Base-by-base conservation (phyloP, 495 filamentous ascomycete species). In the Penicillium arizonense region DNA sequence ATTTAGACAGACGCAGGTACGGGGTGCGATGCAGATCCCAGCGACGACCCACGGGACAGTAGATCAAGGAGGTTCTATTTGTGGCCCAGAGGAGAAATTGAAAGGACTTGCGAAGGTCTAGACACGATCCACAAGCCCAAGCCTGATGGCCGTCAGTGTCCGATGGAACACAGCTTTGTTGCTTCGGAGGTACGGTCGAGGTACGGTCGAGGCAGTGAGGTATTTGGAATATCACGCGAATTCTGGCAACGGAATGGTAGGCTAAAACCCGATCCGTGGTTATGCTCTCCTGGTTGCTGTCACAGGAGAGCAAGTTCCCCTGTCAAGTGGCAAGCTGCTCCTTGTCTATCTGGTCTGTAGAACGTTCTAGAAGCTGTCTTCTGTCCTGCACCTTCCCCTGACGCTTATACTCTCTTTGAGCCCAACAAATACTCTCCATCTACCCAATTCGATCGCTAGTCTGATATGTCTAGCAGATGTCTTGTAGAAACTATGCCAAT, bases 401-500 rank as follows among this genome's bases (percentile, higher is more conserved):
- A 23, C 13, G 13, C 14, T 14, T 34, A 20, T 3, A 45, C 43
- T 21, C 14, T 45, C 14, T 21, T 34, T 21, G 28, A 45, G 28
- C 43, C 28, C 14, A n/a, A 34, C 43, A 5, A 14, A 7, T 45
- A 14, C 28, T 33, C 43, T 34, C 43, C 9, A 34, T 45, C 16
- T 34, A 7, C 28, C 9, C 30, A 32, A 21, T 9, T 40, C 38
- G 3, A 40, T 40, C 16, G 16, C 38, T 18, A 40, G 2, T 40
- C 38, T 21, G 16, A 40, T 4, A 40, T 21, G 24, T 44, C 24
- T 44, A 44, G 42, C 26, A 44, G 24, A 44, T 32, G 33, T 26
- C 42, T 33, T 33, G 24, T 44, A 44, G n/a, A 20, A 44, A 32
- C 26, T 33, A 44, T 44, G n/a, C 42, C 18, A 32, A 44, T 45